These are phyloP conservation scores for Bassia scoparia DNA, from an alignment of 148 eudicot species.

Conservation along the genomic window DNA sequence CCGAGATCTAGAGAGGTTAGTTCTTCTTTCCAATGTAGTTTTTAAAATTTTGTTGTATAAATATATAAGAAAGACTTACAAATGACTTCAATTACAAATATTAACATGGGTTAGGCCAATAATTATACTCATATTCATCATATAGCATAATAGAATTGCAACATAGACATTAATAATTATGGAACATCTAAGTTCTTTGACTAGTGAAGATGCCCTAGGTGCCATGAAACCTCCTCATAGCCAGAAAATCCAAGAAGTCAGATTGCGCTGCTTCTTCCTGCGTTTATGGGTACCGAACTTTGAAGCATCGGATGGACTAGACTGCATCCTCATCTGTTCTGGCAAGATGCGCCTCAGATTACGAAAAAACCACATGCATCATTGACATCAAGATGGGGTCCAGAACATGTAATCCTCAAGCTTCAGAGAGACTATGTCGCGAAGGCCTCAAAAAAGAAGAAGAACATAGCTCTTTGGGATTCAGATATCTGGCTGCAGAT, in stretches of 20 bases:
- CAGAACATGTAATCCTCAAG: constrained; percentile 66
- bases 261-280: constrained; percentile 61
- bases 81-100: no score
- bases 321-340: constrained; percentile 55
- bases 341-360: constrained; percentile 48
- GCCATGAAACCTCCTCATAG: constrained; percentile 51
- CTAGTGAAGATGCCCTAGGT: no score
- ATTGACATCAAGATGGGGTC: constrained; percentile 81
- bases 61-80: no score
- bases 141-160: no score
- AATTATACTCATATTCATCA: no score
- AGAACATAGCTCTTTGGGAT: constrained; percentile 46
- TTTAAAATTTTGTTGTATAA: no score
- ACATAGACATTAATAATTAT: no score
- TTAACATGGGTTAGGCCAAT: no score
- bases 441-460: constrained; percentile 62
- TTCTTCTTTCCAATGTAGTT: constrained; percentile 25
- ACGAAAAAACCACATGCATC: constrained; percentile 63
- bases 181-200: constrained; percentile 26
- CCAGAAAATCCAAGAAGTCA: constrained; percentile 39
- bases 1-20: constrained; percentile 55
- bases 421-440: constrained; percentile 56
- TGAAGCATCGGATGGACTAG: constrained; percentile 81
- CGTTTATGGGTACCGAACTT: constrained; percentile 60
- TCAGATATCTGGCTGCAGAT: constrained; percentile 70